Evolutionary conservation across 306 rosid species (phyloP).

Genomic region (Carpinus fangiana): DNA sequence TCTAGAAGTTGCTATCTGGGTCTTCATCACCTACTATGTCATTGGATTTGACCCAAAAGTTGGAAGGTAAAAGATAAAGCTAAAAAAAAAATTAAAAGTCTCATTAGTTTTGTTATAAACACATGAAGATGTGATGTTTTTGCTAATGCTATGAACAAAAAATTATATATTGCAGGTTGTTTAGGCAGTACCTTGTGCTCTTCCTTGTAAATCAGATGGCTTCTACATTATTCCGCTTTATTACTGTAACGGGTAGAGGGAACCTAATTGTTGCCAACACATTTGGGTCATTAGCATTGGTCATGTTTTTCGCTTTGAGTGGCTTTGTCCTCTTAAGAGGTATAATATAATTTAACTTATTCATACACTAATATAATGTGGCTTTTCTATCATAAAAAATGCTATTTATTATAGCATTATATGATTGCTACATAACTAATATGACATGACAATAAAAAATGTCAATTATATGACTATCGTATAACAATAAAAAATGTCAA

Average conservation of each 20-base stretch:
- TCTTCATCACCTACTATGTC: slow-evolving; percentile 49
- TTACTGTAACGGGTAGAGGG: slow-evolving; percentile 49
- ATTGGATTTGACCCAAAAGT: slow-evolving; percentile 60
- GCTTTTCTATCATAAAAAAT: not conserved
- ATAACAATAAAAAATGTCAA: too few relatives aligned
- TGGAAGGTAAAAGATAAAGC: slow-evolving; percentile 37
- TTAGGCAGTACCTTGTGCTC: slow-evolving; percentile 57
- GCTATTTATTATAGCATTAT: too few relatives aligned
- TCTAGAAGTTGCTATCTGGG: slow-evolving; percentile 57
- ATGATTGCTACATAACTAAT: too few relatives aligned
- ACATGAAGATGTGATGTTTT: not conserved
- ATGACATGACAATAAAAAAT: too few relatives aligned
- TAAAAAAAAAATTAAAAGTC: not conserved
- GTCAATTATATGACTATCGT: too few relatives aligned
- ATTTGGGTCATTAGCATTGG: slow-evolving; percentile 55
- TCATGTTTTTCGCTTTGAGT: slow-evolving; percentile 45
- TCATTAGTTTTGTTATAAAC: not conserved
- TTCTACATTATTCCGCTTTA: slow-evolving; percentile 55
- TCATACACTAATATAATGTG: not conserved
- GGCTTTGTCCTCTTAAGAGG: slow-evolving; percentile 78
- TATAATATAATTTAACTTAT: slow-evolving; percentile 11
- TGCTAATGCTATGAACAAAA: not conserved
- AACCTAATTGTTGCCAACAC: slow-evolving; percentile 55
- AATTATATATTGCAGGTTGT: slow-evolving; percentile 40
- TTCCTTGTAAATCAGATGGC: slow-evolving; percentile 56